Evolutionary conservation across 257 asterid species (phyloP).

Genomic region (Fraxinus pennsylvanica): DNA sequence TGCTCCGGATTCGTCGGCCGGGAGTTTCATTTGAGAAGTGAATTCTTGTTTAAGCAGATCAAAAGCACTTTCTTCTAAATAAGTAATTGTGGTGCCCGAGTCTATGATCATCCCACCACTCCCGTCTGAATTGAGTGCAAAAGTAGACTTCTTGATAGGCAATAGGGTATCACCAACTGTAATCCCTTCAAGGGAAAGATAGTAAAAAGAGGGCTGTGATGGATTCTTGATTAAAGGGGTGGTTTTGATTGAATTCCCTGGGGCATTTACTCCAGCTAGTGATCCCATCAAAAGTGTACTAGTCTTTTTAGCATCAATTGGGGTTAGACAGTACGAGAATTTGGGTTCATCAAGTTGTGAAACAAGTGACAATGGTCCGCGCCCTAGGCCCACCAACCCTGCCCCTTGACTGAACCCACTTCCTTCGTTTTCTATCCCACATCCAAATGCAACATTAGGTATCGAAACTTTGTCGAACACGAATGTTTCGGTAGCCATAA

Average conservation of each 20-base stretch:
- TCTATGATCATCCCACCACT: slow-evolving; percentile 85
- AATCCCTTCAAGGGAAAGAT: slow-evolving; percentile 70
- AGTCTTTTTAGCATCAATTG: slow-evolving; percentile 47
- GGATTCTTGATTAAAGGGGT: slow-evolving; percentile 63
- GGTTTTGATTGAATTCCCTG: slow-evolving; percentile 14
- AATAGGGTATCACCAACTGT: slow-evolving; percentile 63
- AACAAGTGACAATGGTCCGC: slow-evolving; percentile 74
- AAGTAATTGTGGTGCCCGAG: slow-evolving; percentile 85
- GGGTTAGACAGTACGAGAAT: slow-evolving; percentile 75
- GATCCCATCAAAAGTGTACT: slow-evolving; percentile 77
- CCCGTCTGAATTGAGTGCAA: slow-evolving; percentile 60
- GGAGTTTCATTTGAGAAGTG: slow-evolving; percentile 43
- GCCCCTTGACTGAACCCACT: slow-evolving; percentile 71
- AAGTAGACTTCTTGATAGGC: slow-evolving; percentile 47
- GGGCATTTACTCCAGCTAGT: slow-evolving; percentile 15
- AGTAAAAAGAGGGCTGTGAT: slow-evolving; percentile 74
- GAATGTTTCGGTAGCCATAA: slow-evolving; percentile 65
- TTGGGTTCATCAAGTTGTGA: slow-evolving; percentile 78
- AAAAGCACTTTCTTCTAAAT: slow-evolving; percentile 53
- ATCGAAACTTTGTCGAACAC: slow-evolving; percentile 50
- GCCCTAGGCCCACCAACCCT: slow-evolving; percentile 81
- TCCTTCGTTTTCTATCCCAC: slow-evolving; percentile 76
- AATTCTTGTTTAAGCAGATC: slow-evolving; percentile 57
- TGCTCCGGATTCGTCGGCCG: slow-evolving; percentile 45
- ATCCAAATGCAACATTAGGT: slow-evolving; percentile 64